Base-by-base conservation (phyloP, 768 basidiomycete genomes). In the Pisolithus orientalis region DNA sequence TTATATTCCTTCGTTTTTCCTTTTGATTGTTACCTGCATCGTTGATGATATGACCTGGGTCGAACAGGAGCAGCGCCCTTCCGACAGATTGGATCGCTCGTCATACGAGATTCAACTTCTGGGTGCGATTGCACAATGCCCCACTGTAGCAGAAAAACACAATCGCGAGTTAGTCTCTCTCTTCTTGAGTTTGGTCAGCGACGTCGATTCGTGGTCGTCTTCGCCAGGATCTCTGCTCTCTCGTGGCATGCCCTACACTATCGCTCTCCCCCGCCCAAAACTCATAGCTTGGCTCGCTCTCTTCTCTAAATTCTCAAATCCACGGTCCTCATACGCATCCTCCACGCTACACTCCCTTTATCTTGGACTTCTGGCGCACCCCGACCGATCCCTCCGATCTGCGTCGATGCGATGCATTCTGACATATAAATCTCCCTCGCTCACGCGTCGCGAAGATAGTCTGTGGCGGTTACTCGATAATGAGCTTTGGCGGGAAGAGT, bases 231-330 rank as follows among this genome's bases (percentile, higher is more conserved):
- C n/a, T 6, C 31, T 37, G 4, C 34, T 47, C 24, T 17, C 21
- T 4, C 46, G 46, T 29, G 32, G 21, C 17, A 47, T 37, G 34
- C 46, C 46, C 7, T 37, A 38, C 25, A 5, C 46, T 16, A 25
- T 47, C 9, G 21, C 72, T 43, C 66, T 87, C 6, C 69, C 82
- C 2, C 83, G 82, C 40, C 67, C 75, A 28, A 86, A 84, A 62
- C 78, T 96, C 9, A 70, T 70, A 14, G 75, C 80, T 0, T 98
- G 90, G 84, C 80, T 98, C 27, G 80, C 80, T 17, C 76, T 98
- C 10, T 90, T 97, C 67, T 78, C 89, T 47, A 95, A 94, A 64
- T 90, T 99, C 65, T 72, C 73, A 59, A 98, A 97, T 62, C 95
- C 94, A n/a, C 95, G 91, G 70, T 90, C 92, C 0, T 72, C 94